Base-by-base conservation (phyloP, 2,329 filamentous ascomycete genomes). In the Pseudocercospora macadamiae region DNA sequence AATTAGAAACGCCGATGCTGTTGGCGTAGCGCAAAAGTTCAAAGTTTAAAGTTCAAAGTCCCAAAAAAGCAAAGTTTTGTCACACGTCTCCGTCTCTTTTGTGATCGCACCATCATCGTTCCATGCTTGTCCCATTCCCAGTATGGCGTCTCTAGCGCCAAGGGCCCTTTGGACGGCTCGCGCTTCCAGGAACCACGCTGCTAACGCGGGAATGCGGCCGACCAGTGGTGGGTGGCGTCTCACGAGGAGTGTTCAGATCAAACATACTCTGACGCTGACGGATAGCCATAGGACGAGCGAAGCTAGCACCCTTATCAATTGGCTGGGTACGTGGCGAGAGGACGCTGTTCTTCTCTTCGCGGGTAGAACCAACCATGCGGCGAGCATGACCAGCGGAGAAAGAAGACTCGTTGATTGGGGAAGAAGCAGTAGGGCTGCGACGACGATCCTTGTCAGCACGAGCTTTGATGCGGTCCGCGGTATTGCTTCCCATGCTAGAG, bases 361-460 rank as follows among this genome's bases (percentile, higher is more conserved):
- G 83, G 64, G 86, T 82, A 48, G 79, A 82, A 69, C 83, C 86
- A 36, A 86, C 83, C 84, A 89, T 88, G 12, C 87, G 80, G 42
- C 87, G 79, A 23, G 87, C 86, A 62, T 88, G 86, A 55, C 83
- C 81, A 21, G 86, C 84, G 0, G 85, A 87, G 72, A 89, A 89
- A 72, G 87, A 70, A 6, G 82, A 83, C 64, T 86, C 83, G 53
- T 77, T 82, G 1, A 84, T 83, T 12, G 85, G 83, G 54, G 55
- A 78, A 74, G 18, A 79, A 74, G 65, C 61, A 4, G 75, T 73
- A 48, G 83, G 85, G 62, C 83, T 86, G 59, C 85, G 81, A 48
- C 83, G 76, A 61, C 83, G 78, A 65, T 86, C 75, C 16, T 57
- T n/a, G 51, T 62, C 55, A 39, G 77, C 74, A 14, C 80, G 76